Evolutionary conservation across 1,284 basidiomycete species (phyloP).

Genomic region (Anthracocystis panici-leucophaei): DNA sequence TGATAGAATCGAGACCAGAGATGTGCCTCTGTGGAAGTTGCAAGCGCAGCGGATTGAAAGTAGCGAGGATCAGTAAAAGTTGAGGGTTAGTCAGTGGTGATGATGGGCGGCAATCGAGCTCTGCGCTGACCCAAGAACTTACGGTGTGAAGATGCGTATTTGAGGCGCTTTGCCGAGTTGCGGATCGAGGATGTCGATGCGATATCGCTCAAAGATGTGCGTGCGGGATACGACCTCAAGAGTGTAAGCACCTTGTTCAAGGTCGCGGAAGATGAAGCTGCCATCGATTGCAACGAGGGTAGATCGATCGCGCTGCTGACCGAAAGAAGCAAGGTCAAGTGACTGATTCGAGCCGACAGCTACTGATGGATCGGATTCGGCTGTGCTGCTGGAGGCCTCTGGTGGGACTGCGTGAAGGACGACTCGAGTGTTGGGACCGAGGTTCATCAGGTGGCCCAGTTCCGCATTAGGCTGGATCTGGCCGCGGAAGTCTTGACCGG

Average conservation of each 20-base stretch:
- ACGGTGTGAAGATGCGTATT: conserved; percentile 48
- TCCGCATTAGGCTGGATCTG: conserved; percentile 51
- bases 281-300: conserved; percentile 48
- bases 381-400: neutral
- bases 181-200: conserved; percentile 41
- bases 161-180: conserved; percentile 33
- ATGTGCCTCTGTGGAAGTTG: conserved; percentile 31
- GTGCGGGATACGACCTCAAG: conserved; percentile 41
- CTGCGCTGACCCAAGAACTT: conserved; percentile 10
- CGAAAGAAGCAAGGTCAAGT: conserved; percentile 22
- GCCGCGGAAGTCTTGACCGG: conserved; percentile 48
- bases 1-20: conserved; percentile 30
- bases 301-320: conserved; percentile 35
- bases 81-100: neutral
- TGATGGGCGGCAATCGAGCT: neutral
- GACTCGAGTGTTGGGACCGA: conserved; percentile 43
- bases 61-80: too few relatives aligned
- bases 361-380: neutral
- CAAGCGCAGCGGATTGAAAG: neutral
- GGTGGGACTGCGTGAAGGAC: conserved; percentile 40
- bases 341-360: neutral
- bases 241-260: conserved; percentile 48
- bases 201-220: conserved; percentile 47
- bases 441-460: conserved; percentile 38
- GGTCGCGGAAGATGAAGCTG: conserved; percentile 51